Base-by-base conservation (phyloP, 1,284 basidiomycete genomes). In the Trichosporon asahii region DNA sequence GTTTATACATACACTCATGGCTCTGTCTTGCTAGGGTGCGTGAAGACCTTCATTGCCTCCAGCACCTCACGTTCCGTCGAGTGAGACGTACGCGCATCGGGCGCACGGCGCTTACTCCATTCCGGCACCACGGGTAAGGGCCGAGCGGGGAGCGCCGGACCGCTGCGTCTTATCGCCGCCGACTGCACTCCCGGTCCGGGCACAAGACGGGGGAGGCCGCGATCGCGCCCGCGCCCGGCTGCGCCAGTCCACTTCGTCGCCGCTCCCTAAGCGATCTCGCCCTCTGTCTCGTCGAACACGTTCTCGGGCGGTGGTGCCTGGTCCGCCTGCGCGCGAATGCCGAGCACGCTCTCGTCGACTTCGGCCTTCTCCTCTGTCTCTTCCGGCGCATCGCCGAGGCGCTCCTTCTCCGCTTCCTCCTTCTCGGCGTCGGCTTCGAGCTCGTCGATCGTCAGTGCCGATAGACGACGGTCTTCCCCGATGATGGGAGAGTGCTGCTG, bases 371-470 rank as follows among this genome's bases (percentile, higher is more conserved):
- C 40, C 53, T 65, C 61, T n/a, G 49, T 21, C 53, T 65, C 61
- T n/a, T 70, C 69, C 18, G 55, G 27, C 8, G 57, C 29, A 14
- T 61, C 57, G 15, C 57, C 29, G 14, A 61, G 37, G 11, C 49
- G 55, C 68, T 57, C 67, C 70, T 70, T 69, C 44, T 71, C 73
- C 27, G 64, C 67, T 14, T 75, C 79, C 65, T 80, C 79, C 68
- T 74, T 71, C 68, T 76, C 77, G 8, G 80, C 80, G 21, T 75
- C 79, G 9, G 75, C 74, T 67, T 79, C 76, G 7, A 81, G 73
- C 70, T 82, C 80, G 53, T 80, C 77, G 7, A 80, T 70, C 2
- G 81, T 79, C 67, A 81, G 70, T 23, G 73, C 74, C 65, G 74
- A 77, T 67, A 78, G 78, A 27, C 81, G 67, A 27, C 76, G 75